A percentile compares a stretch with the other conserved stretches of the same genome.
phyloP scores from a whole-genome alignment of 257 asterid genomes.

The Nicotiana undulata region DNA sequence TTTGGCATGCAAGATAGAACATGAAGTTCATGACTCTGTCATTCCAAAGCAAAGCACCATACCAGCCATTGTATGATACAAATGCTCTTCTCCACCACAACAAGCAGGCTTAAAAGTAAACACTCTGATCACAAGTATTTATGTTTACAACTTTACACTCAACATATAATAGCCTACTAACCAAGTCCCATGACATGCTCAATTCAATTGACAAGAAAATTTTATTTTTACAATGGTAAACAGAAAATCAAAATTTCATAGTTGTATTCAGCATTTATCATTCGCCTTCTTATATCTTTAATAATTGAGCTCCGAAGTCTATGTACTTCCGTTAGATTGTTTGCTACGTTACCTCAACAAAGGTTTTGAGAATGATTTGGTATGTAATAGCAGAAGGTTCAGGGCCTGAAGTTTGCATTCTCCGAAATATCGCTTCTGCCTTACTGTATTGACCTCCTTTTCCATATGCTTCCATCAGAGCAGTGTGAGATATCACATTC shows the following conservation, averaged over 20 bases:
- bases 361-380: constrained; percentile 79
- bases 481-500: constrained; percentile 80
- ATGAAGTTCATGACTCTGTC: background rate
- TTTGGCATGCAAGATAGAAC: constrained; percentile 1
- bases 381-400: constrained; percentile 96
- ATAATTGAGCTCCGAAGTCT: background rate
- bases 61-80: background rate
- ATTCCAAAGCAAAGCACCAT: background rate
- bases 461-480: constrained; percentile 97
- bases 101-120: background rate
- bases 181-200: background rate
- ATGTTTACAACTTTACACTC: background rate
- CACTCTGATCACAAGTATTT: background rate
- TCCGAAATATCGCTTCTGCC: constrained; percentile 88
- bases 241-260: background rate
- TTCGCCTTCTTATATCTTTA: background rate
- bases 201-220: background rate
- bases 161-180: background rate
- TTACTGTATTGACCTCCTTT: constrained; percentile 70
- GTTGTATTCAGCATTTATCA: background rate
- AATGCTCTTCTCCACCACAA: background rate
- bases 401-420: constrained; percentile 91
- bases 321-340: background rate
- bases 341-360: constrained; percentile 56
- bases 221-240: background rate